Evolutionary conservation across 2,329 filamentous ascomycete genomes (phyloP), one percentile per base, ranked within the genome.

Genomic region (Aspergillus bombycis): DNA sequence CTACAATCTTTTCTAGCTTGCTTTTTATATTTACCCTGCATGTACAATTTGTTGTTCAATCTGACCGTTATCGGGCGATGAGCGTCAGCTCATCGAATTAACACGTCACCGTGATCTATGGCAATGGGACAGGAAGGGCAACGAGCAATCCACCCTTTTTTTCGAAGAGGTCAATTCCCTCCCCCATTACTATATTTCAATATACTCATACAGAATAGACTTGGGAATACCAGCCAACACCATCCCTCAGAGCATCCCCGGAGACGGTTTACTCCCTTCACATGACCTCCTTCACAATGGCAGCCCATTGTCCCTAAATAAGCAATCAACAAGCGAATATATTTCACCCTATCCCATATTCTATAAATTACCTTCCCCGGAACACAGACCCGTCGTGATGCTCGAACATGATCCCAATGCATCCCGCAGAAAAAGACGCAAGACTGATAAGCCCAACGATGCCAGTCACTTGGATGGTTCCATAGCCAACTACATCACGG

Each of bases 141-240:
- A 67, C 76, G 72, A 57, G 72, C 72, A 57, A 71, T 80, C 61
- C 77, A 80, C 68, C 78, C 79, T 26, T 80, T 80, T 63, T 80
- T 81, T 64, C 70, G 69, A 65, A 75, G 75, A 75, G 75, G 80
- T 81, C 60, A 67, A 67, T 64, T 55, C 28, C 41, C 57, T 58
- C 46, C n/a, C 45, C 19, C n/a, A 43, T 41, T 14, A n/a, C n/a
- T 43, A 50, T 23, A 21, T 58, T 32, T 30, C 46, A 54, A 34
- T 32, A 54, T 61, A 53, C 65, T 69, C 28, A 70, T 62, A 2
- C 16, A n/a, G 36, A 38, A 46, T 58, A 75, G 73, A 72, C 41
- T 60, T 67, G 43, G 64, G 61, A 46, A 48, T 38, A 62, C 23
- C 66, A 16, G 26, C 60, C 12, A 38, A 54, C 21, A 56, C 56